Evolutionary conservation across 306 rosid species (phyloP), one percentile per base, ranked within the genome.

Genomic region (Vachellia collinsii): DNA sequence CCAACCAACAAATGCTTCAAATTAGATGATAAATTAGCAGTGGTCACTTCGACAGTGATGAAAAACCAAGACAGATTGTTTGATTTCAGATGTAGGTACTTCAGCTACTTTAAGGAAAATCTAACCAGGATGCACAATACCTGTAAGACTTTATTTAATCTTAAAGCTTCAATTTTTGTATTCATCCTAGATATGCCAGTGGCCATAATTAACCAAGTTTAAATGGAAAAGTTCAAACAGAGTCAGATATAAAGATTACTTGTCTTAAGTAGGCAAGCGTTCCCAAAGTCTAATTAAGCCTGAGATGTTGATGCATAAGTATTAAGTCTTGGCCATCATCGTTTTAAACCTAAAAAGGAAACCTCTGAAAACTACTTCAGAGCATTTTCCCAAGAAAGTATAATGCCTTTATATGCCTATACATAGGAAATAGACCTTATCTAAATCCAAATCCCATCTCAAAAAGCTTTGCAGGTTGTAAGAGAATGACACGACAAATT

Each of bases 311-410:
- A 41, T 41, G 51, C 36, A 20, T 46, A 22, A 11, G 67, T 50
- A 37, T 68, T 38, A 51, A 69, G 42, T 70, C 70, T 64, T 13
- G 4, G 76, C 23, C 70, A 53, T 44, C 42, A 43, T 51, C 75
- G 75, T 44, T 78, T 70, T 74, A 75, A 82, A 64, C 43, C 48
- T 68, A 69, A 7, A 58, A 75, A 69, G 69, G 75, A 74, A 78
- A 79, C 54, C 72, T 70, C 48, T 70, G 69, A 61, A 51, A 78
- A 63, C 63, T 66, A 43, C 54, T 70, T 47, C 59, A 70, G 38
- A 70, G 59, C 23, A 78, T 67, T 77, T 74, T 81, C 75, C 47
- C 51, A 62, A 63, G 11, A 74, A 78, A 17, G 34, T 48, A 53
- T n/a, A 78, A 74, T 81, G 44, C 70, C 70, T 61, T 68, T 68